Conservation (phyloP, 176 grass and related monocot species). For the Raddia guianensis region DNA sequence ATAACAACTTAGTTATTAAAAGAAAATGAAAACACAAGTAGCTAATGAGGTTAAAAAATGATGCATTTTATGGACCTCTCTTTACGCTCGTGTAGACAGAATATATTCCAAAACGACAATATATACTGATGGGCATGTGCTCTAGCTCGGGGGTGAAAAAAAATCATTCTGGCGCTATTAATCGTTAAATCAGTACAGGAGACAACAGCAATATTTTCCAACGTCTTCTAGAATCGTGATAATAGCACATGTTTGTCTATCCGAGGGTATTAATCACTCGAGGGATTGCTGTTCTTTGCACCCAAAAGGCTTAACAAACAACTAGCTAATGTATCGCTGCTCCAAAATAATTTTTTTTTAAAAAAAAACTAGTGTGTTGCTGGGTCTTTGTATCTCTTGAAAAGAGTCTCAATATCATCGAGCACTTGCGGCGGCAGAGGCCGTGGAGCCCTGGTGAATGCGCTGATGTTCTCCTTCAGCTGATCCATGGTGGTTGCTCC, state of each 20-base stretch:
- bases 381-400: slow-evolving; percentile 79
- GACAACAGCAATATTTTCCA: neutral
- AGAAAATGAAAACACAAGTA: neutral
- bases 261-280: neutral
- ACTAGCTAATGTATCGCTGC: too few species aligned
- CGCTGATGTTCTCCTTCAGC: slow-evolving; percentile 72
- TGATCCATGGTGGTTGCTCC: slow-evolving; percentile 82
- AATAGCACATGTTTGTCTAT: neutral
- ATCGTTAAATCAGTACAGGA: neutral
- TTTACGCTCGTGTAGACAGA: neutral
- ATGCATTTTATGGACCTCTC: neutral
- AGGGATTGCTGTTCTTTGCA: neutral
- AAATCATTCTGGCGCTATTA: neutral
- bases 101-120: neutral
- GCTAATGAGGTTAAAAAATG: neutral
- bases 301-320: neutral
- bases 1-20: neutral
- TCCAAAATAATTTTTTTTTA: too few species aligned
- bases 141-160: neutral
- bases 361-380: slow-evolving; percentile 49
- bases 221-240: neutral
- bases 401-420: slow-evolving; percentile 60
- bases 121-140: neutral
- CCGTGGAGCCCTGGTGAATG: slow-evolving; percentile 56
- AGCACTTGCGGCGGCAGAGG: slow-evolving; percentile 59